phyloP scores from a whole-genome alignment of 257 asterid species.

The Nicotiana otophora region DNA sequence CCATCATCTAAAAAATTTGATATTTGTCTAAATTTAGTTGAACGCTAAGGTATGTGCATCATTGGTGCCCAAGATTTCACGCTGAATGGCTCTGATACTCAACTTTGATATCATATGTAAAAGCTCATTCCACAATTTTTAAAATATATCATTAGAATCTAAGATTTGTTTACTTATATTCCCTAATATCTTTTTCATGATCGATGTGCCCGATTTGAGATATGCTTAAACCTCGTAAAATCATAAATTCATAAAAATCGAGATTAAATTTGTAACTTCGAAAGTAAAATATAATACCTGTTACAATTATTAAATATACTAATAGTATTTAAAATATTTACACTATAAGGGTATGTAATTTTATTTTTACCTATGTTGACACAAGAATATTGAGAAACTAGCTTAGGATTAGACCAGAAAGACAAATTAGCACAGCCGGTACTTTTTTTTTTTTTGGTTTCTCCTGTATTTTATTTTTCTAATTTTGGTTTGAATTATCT shows the following conservation, averaged over 20 bases:
- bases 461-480: too few species aligned
- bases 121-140: not conserved
- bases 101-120: not conserved
- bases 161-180: not conserved
- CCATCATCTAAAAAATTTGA: not conserved
- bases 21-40: not conserved
- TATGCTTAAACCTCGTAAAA: not conserved
- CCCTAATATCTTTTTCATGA: not conserved
- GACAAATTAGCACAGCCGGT: not conserved
- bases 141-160: not conserved
- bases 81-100: not conserved
- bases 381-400: not conserved
- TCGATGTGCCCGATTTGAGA: not conserved
- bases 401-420: not conserved
- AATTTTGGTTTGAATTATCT: not conserved
- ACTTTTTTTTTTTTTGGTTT: too few species aligned
- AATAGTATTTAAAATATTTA: too few species aligned
- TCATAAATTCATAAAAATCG: too few species aligned
- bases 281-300: too few species aligned
- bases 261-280: not conserved
- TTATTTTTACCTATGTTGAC: too few species aligned
- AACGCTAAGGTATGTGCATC: not conserved
- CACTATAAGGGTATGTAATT: too few species aligned
- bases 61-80: not conserved
- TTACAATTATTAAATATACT: too few species aligned